Base-by-base conservation (phyloP, 371 early-diverging fungal genomes). In the Umbelopsis sp. region DNA sequence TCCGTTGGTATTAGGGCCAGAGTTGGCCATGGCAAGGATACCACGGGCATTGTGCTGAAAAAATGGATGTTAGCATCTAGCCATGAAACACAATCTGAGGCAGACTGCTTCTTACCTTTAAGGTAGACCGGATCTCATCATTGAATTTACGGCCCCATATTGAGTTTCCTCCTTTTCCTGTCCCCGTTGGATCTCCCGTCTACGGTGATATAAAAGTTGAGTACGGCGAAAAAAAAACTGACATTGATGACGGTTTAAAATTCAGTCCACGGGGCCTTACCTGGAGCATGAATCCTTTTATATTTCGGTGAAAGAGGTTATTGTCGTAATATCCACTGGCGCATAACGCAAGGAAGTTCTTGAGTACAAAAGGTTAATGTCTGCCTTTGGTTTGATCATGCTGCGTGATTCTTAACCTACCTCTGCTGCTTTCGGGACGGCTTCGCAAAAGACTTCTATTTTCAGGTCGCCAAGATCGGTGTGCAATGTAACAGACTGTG, bases 341-440 rank as follows among this genome's bases (percentile, higher is more conserved):
- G 70, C 97, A 96, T 24, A 98, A 76, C 0, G 98, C 98, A 63
- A 97, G 79, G 80, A 98, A 98, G 85, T 98, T 98, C 93, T 94
- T 74, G 3, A 22, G 14, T 6, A 8, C 18, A 29, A 48, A 10
- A 11, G 11, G 32, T 57, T 18, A 48, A 11, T 35, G 50, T 12
- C 29, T 51, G 25, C 12, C 38, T 12, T 46, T 22, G 11, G 20
- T 14, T 32, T 32, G 41, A 51, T n/a, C 50, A 50, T 11, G 35
- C 14, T 24, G 35, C 50, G 16, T 11, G 14, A 35, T n/a, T 22
- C 20, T 22, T 45, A 2, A 62, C 45, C 63, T 86, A 92, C 94
- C 82, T 96, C 96, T 16, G 93, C 89, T 5, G 96, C 84, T 57
- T 84, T 89, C 16, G 96, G 96, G 4, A 91, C 92, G 9, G 92